Conservation (phyloP, 2,329 filamentous ascomycete genomes). For the Diaporthe citri region DNA sequence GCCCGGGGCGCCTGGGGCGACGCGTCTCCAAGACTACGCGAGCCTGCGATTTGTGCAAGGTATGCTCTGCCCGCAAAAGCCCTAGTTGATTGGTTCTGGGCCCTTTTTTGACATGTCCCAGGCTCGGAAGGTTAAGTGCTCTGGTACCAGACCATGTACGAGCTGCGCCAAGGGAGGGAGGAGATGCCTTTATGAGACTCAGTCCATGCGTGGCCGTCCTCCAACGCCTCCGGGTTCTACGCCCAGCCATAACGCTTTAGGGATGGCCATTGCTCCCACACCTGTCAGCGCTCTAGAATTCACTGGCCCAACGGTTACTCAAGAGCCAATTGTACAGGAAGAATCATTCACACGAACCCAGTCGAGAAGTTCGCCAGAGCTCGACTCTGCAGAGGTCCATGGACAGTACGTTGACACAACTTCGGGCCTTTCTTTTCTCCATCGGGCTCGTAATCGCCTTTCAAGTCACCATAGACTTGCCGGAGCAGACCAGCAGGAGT, state of each 20-base stretch:
- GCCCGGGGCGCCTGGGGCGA: background rate
- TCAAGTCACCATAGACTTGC: background rate
- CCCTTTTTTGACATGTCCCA: background rate
- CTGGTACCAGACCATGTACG: background rate
- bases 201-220: background rate
- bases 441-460: background rate
- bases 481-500: background rate
- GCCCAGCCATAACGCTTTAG: background rate
- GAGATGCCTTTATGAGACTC: background rate
- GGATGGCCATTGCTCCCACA: background rate
- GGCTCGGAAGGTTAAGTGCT: background rate
- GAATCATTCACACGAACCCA: background rate
- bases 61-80: background rate
- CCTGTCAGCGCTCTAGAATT: background rate
- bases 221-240: background rate
- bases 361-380: background rate
- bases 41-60: background rate
- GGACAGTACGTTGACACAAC: background rate
- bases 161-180: background rate
- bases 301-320: background rate
- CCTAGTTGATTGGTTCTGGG: rapidly evolving
- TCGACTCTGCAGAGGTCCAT: background rate
- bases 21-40: background rate
- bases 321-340: background rate
- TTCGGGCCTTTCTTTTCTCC: background rate